A percentile compares a stretch with the other conserved stretches of the same genome.
Conservation (phyloP, 352 stramenopile genomes). For the Pythium scleroteichum region DNA sequence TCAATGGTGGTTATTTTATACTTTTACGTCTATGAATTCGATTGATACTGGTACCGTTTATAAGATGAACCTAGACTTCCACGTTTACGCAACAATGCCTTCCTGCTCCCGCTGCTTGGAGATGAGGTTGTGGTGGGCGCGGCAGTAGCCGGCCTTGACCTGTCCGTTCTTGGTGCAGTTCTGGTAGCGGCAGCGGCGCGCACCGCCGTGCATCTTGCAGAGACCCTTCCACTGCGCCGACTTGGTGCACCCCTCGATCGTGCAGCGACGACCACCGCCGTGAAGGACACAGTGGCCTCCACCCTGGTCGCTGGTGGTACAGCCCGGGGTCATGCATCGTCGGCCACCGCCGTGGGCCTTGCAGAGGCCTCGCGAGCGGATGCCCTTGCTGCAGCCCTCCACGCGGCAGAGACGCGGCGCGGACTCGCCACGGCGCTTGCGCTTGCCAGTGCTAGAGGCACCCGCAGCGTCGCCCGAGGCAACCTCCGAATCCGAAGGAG, state of each 20-base stretch:
- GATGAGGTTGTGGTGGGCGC: slow-evolving; percentile 59
- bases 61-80: background rate
- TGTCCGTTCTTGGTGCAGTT: slow-evolving; percentile 86
- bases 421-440: slow-evolving; percentile 48
- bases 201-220: slow-evolving; percentile 86
- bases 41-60: slow-evolving; percentile 2
- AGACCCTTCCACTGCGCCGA: slow-evolving; percentile 77
- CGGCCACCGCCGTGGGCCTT: slow-evolving; percentile 64
- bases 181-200: slow-evolving; percentile 67
- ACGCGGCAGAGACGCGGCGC: slow-evolving; percentile 71
- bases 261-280: slow-evolving; percentile 76
- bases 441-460: slow-evolving; percentile 7
- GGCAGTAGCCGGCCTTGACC: slow-evolving; percentile 80
- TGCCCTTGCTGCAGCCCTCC: slow-evolving; percentile 72
- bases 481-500: slow-evolving; percentile 28
- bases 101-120: slow-evolving; percentile 26
- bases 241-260: slow-evolving; percentile 76
- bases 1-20: background rate
- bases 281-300: slow-evolving; percentile 85
- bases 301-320: slow-evolving; percentile 83
- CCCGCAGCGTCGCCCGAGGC: slow-evolving; percentile 13
- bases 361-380: slow-evolving; percentile 61
- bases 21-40: slow-evolving; percentile 1
- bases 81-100: slow-evolving; percentile 2
- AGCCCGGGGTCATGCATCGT: slow-evolving; percentile 74